These are phyloP conservation scores for Coriaria nepalensis DNA, from an alignment of 306 rosid species.

Conservation along the genomic window DNA sequence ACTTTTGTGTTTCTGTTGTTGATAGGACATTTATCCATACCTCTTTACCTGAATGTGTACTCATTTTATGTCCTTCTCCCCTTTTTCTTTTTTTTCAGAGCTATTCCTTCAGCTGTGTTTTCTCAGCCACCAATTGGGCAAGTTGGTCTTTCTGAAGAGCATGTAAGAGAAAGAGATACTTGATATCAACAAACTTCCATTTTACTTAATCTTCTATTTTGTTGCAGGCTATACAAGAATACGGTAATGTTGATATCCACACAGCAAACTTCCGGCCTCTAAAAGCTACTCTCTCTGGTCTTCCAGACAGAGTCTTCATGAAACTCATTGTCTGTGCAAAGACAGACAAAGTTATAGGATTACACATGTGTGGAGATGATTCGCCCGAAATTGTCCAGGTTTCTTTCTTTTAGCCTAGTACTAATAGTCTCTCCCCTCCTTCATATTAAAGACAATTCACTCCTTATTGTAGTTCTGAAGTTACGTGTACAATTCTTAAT, in stretches of 20 bases:
- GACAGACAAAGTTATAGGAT: slow-evolving; percentile 62
- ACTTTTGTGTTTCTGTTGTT: background rate
- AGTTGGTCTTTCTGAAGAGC: slow-evolving; percentile 93
- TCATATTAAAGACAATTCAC: slow-evolving; percentile 6
- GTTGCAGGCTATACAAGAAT: slow-evolving; percentile 61
- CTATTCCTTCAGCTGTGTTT: slow-evolving; percentile 91
- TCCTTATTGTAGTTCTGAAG: slow-evolving; percentile 10
- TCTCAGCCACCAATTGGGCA: slow-evolving; percentile 92
- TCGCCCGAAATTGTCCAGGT: slow-evolving; percentile 92
- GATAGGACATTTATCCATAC: background rate
- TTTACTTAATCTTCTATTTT: slow-evolving; percentile 14
- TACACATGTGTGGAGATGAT: slow-evolving; percentile 96
- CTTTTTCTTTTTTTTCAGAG: slow-evolving; percentile 31
- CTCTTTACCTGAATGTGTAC: background rate
- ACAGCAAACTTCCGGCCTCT: slow-evolving; percentile 82
- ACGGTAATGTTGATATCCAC: slow-evolving; percentile 73
- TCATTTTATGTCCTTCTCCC: background rate
- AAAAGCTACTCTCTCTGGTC: slow-evolving; percentile 91
- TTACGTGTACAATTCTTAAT: slow-evolving; percentile 9
- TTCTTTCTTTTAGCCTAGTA: slow-evolving; percentile 10
- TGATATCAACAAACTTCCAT: slow-evolving; percentile 8
- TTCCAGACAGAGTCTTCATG: slow-evolving; percentile 82
- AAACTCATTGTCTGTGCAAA: slow-evolving; percentile 71
- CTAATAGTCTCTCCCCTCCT: slow-evolving; percentile 6
- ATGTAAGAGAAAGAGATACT: slow-evolving; percentile 29